Evolutionary conservation across 1,284 basidiomycete species (phyloP).

Genomic region (Heliocybe sulcata): DNA sequence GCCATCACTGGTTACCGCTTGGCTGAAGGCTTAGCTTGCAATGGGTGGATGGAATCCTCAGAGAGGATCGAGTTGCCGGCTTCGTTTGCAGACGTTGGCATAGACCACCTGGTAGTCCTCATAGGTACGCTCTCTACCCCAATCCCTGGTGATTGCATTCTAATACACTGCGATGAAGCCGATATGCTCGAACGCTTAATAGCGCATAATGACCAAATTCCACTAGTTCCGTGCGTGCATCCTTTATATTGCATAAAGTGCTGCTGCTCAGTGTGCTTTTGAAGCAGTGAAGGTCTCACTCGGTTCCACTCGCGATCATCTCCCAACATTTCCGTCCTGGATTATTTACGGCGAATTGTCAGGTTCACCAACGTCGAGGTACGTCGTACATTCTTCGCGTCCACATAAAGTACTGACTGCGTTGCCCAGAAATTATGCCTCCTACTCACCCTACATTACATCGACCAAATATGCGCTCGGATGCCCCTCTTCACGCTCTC

Average conservation of each 20-base stretch:
- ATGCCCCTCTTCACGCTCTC: slow-evolving; percentile 85
- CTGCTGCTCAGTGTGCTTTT: slow-evolving; percentile 13
- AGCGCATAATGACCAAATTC: slow-evolving; percentile 90
- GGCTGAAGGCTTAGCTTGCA: slow-evolving; percentile 25
- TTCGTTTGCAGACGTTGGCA: slow-evolving; percentile 69
- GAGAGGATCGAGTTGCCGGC: slow-evolving; percentile 68
- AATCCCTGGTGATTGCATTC: not conserved
- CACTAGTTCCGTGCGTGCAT: slow-evolving; percentile 64
- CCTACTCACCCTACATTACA: slow-evolving; percentile 86
- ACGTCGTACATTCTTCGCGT: slow-evolving; percentile 12
- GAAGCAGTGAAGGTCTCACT: slow-evolving; percentile 69
- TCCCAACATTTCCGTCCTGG: slow-evolving; percentile 78
- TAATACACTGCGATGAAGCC: slow-evolving; percentile 37
- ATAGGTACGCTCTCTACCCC: slow-evolving; percentile 50
- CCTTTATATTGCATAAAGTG: slow-evolving; percentile 9
- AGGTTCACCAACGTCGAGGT: slow-evolving; percentile 93
- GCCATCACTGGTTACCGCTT: not conserved
- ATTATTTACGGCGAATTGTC: slow-evolving; percentile 88
- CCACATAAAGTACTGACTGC: slow-evolving; percentile 3
- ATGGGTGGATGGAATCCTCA: slow-evolving; percentile 76
- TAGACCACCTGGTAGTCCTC: slow-evolving; percentile 78
- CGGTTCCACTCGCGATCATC: slow-evolving; percentile 90
- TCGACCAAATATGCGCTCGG: slow-evolving; percentile 88
- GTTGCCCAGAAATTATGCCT: slow-evolving; percentile 73
- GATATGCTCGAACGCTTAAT: slow-evolving; percentile 93